phyloP scores from a whole-genome alignment of 169 alveolate species.

The Plasmodium knowlesi region DNA sequence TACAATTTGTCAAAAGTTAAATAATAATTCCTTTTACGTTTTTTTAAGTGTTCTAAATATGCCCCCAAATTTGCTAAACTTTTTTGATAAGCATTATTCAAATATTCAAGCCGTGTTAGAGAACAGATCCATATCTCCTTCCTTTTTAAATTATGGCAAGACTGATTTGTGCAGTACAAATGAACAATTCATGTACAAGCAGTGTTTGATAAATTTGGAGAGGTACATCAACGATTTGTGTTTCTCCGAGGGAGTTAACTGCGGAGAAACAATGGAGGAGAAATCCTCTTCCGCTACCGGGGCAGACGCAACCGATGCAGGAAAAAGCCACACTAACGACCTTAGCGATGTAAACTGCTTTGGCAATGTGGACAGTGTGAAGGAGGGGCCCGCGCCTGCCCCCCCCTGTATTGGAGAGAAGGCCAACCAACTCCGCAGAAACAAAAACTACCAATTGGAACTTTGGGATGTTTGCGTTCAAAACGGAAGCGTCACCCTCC shows the following conservation, averaged over 20 bases:
- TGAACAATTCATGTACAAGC: slow-evolving; percentile 62
- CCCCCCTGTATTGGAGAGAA: slow-evolving; percentile 10
- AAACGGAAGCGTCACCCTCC: slow-evolving; percentile 80
- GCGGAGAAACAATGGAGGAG: slow-evolving; percentile 4
- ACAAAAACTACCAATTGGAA: slow-evolving; percentile 51
- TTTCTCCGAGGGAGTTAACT: slow-evolving; percentile 8
- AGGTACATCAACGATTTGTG: slow-evolving; percentile 58
- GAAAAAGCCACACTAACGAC: not conserved
- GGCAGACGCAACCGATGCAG: not conserved
- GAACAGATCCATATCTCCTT: slow-evolving; percentile 63
- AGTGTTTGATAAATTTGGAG: slow-evolving; percentile 67
- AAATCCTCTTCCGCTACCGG: not conserved
- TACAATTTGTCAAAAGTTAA: slow-evolving; percentile 31
- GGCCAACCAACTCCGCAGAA: slow-evolving; percentile 8
- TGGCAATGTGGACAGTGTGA: not conserved
- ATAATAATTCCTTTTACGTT: slow-evolving; percentile 37
- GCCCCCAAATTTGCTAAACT: slow-evolving; percentile 47
- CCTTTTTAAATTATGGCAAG: slow-evolving; percentile 57
- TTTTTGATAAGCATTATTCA: slow-evolving; percentile 73
- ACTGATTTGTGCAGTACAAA: not conserved
- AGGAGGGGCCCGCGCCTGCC: not conserved
- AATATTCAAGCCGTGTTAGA: slow-evolving; percentile 65
- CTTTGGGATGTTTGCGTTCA: slow-evolving; percentile 80
- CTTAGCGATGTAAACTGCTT: not conserved
- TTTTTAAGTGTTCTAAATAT: slow-evolving; percentile 68